phyloP scores from a whole-genome alignment of 176 grass and related monocot genomes.

The Aegilops tauschii region DNA sequence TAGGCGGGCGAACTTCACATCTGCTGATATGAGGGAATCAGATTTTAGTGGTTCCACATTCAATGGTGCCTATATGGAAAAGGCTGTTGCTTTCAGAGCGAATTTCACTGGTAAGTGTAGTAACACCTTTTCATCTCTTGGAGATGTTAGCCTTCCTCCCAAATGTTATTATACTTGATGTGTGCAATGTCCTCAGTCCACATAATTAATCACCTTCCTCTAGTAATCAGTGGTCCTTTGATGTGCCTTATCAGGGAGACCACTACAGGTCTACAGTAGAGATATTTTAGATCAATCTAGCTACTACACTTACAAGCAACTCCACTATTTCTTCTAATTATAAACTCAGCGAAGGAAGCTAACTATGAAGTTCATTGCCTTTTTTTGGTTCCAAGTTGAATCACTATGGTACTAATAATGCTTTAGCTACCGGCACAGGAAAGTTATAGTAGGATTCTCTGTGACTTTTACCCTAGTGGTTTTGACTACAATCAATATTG shows the following conservation, averaged over 20 bases:
- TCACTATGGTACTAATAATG: background rate
- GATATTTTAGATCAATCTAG: slow-evolving; percentile 3
- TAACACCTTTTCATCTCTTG: background rate
- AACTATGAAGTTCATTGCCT: background rate
- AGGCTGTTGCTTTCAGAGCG: slow-evolving; percentile 93
- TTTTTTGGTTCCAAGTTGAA: slow-evolving; percentile 7
- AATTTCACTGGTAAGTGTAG: slow-evolving; percentile 74
- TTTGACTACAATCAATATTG: slow-evolving; percentile 1
- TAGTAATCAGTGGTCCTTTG: background rate
- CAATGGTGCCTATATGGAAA: slow-evolving; percentile 97
- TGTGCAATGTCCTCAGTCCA: background rate
- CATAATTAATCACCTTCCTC: slow-evolving; percentile 20
- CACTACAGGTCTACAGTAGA: background rate
- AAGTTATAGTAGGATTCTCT: background rate
- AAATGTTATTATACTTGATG: background rate
- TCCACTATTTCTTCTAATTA: background rate
- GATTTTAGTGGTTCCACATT: slow-evolving; percentile 98
- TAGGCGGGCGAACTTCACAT: slow-evolving; percentile 88
- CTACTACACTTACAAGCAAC: background rate
- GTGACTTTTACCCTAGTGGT: background rate
- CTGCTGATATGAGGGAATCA: slow-evolving; percentile 91
- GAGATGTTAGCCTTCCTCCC: background rate
- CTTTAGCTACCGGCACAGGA: background rate
- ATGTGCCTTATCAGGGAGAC: background rate
- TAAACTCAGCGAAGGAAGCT: slow-evolving; percentile 7